Percentiles rank a stretch among this genome's conserved stretches.
phyloP scores from a whole-genome alignment of 73 alveolate species.

The Paramecium primaurelia region DNA sequence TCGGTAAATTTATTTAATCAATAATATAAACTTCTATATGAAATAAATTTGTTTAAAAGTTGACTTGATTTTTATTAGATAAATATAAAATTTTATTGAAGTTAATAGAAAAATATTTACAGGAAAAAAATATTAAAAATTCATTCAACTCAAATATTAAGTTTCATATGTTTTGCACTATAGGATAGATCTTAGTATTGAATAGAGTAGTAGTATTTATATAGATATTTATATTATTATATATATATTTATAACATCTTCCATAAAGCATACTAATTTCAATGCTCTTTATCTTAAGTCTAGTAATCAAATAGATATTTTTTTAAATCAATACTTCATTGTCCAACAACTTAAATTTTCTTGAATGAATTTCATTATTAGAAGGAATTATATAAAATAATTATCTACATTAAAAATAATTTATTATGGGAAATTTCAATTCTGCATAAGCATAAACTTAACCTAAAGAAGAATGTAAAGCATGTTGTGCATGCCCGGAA shows the following conservation, averaged over 20 bases:
- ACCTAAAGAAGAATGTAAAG: slow-evolving; percentile 45
- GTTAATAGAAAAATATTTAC: not conserved
- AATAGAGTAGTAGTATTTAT: no score
- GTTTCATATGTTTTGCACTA: no score
- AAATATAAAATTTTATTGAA: not conserved
- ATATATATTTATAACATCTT: no score
- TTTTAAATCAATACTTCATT: no score
- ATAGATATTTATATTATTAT: no score
- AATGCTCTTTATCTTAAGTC: no score
- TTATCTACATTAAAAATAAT: no score
- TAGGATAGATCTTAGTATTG: not conserved
- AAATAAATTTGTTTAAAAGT: not conserved
- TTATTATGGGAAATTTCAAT: not conserved
- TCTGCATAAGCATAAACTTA: not conserved
- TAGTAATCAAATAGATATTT: no score
- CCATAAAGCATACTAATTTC: not conserved
- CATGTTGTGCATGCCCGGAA: slow-evolving; percentile 68
- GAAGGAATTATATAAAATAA: not conserved
- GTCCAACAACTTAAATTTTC: no score
- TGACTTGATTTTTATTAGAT: not conserved
- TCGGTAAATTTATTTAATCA: not conserved
- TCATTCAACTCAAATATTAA: not conserved
- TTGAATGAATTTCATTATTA: not conserved
- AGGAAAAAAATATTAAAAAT: not conserved
- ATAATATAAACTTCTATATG: not conserved